Evolutionary conservation across 306 rosid genomes (phyloP), one percentile per base, ranked within the genome.

Genomic region (Pterocarpus macrocarpus): DNA sequence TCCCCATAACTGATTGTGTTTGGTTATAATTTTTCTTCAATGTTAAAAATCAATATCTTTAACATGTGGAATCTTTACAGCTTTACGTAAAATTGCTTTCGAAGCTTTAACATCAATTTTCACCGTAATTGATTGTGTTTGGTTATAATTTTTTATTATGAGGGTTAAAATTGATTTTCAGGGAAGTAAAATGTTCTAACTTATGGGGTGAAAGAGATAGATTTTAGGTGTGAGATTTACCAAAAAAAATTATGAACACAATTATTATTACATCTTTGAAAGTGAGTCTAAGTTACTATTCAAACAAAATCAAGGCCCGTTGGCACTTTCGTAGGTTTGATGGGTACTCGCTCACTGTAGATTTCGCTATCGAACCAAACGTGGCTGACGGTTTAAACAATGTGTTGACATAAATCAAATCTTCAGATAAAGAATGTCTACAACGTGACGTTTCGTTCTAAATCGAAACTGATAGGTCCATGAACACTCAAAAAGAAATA

Each of bases 361-460:
- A 76, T 76, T 75, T 80, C 66, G 13, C 22, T 13, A 65, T 71
- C 76, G 64, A 47, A 12, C 32, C 28, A 47, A 63, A 76, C 11
- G 17, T 75, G 38, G 87, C 35, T 8, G 77, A 55, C 2, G 67
- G 81, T 68, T 79, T 17, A 52, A 35, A 33, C 81, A 2, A 33
- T 38, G 73, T 65, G 67, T 45, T 34, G 64, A 58, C 41, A 75
- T 66, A 30, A 50, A 65, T 70, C 52, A 43, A 69, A 61, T 44
- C 16, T 69, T 39, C 4, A 47, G 59, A 53, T 15, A 17, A 43
- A 78, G 49, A 73, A 55, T 64, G 53, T 38, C 47, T 30, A 64
- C 75, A 75, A 16, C 82, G 47, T 71, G 62, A 76, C 77, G 72
- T 76, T 76, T 57, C 56, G 49, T 70, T 71, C 45, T 41, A 47